phyloP scores from a whole-genome alignment of 768 basidiomycete species.

The Lentinula boryana region DNA sequence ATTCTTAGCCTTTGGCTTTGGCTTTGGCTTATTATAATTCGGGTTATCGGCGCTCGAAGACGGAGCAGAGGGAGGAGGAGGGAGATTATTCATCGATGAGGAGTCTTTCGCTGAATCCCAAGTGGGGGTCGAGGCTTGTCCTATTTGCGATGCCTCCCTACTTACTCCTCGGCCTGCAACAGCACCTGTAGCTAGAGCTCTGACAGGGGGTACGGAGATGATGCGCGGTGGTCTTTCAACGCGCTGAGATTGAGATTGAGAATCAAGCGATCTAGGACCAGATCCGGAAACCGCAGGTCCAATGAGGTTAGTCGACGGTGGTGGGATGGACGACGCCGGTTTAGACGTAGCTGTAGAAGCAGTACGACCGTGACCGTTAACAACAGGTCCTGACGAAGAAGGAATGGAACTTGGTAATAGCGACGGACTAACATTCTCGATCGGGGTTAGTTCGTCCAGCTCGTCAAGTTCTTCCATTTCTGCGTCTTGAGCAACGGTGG shows the following conservation, averaged over 20 bases:
- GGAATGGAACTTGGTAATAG: neutral
- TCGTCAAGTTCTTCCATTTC: constrained; percentile 6
- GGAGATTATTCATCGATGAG: too few relatives aligned
- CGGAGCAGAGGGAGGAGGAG: neutral
- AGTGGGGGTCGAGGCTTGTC: too few relatives aligned
- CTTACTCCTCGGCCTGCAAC: too few relatives aligned
- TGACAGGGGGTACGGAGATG: neutral
- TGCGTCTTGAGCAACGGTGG: neutral
- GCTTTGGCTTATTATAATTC: neutral
- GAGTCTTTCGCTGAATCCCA: too few relatives aligned
- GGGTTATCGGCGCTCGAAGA: too few relatives aligned
- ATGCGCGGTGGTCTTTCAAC: neutral
- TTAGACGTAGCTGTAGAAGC: too few relatives aligned
- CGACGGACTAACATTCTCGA: neutral
- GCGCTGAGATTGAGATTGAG: neutral
- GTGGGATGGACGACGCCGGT: too few relatives aligned
- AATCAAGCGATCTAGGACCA: too few relatives aligned
- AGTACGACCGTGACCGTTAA: too few relatives aligned
- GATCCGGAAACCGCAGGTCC: neutral
- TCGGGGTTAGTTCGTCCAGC: neutral
- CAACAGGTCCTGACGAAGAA: too few relatives aligned
- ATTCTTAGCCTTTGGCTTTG: neutral
- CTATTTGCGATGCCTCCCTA: too few relatives aligned
- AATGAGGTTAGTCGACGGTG: neutral
- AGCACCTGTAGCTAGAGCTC: neutral